A percentile compares a stretch with the other conserved stretches of the same genome.
Conservation (phyloP, 805 yeast species). For the Blastobotrys attinorum region DNA sequence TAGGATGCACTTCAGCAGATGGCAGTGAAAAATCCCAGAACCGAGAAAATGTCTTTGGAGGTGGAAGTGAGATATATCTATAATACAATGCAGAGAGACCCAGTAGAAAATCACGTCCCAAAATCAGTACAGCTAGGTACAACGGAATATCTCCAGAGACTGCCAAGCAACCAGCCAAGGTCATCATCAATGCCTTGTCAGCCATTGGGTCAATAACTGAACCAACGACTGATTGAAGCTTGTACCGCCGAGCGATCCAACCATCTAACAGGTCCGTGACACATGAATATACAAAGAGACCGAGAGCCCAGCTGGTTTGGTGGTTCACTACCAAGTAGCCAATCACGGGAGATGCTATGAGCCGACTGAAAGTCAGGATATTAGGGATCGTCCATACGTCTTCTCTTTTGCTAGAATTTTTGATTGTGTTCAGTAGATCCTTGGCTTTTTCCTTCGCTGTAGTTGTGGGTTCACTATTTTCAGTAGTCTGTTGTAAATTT, state of each 20-base stretch:
- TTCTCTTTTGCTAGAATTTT: conserved; percentile 33
- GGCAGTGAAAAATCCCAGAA: conserved; percentile 75
- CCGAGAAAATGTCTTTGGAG: conserved; percentile 63
- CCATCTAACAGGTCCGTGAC: conserved; percentile 92
- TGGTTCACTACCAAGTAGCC: conserved; percentile 70
- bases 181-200: conserved; percentile 83
- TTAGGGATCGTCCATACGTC: conserved; percentile 81
- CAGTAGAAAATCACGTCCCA: conserved; percentile 76
- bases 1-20: conserved; percentile 83
- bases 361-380: conserved; percentile 68
- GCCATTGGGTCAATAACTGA: conserved; percentile 93
- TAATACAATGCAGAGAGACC: conserved; percentile 65
- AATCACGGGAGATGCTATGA: conserved; percentile 74
- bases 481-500: too few species aligned
- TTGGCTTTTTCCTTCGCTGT: background rate
- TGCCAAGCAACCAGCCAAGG: conserved; percentile 71
- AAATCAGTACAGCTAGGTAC: conserved; percentile 48
- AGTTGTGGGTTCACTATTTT: too few species aligned
- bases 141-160: conserved; percentile 61
- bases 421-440: conserved; percentile 2
- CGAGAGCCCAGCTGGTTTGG: conserved; percentile 56
- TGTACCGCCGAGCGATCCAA: conserved; percentile 72
- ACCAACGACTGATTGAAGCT: conserved; percentile 75
- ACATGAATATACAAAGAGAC: conserved; percentile 75
- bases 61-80: conserved; percentile 64